Evolutionary conservation across 202 grass and related monocot genomes (phyloP).

Genomic region (Cymbopogon flexuosus): DNA sequence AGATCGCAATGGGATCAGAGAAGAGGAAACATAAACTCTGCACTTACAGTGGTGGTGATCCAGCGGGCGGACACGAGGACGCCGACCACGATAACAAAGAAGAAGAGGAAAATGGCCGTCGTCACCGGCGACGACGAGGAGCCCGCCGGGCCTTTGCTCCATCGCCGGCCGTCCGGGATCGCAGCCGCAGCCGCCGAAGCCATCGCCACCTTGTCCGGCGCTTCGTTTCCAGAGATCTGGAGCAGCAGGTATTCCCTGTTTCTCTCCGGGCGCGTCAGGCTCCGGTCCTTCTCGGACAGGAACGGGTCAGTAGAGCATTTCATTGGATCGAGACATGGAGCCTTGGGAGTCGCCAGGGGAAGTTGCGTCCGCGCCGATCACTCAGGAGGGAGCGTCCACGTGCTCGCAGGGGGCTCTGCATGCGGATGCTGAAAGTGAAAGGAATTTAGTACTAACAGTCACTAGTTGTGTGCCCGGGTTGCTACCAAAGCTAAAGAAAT

Average conservation of each 20-base stretch:
- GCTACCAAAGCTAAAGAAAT: no score
- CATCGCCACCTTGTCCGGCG: conserved; percentile 3
- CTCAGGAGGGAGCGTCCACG: neutral
- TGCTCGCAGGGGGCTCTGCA: neutral
- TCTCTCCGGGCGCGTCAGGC: neutral
- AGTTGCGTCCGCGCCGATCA: conserved; percentile 14
- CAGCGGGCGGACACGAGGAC: conserved; percentile 60
- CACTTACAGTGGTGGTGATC: conserved; percentile 58
- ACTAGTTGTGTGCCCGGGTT: no score
- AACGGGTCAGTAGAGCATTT: neutral
- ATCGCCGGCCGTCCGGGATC: conserved; percentile 30
- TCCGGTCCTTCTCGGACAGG: no score
- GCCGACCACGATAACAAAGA: conserved; percentile 50
- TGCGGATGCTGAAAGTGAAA: neutral
- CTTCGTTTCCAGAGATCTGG: neutral
- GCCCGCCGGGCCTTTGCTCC: conserved; percentile 27
- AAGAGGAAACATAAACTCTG: neutral
- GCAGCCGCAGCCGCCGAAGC: neutral
- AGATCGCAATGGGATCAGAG: neutral
- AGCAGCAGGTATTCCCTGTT: neutral
- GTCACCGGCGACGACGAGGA: conserved; percentile 32
- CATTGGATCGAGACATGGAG: neutral
- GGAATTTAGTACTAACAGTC: no score
- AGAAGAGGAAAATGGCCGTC: conserved; percentile 59
- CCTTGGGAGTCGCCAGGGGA: neutral